Base-by-base conservation (phyloP, 306 rosid genomes). In the Rosa persica region DNA sequence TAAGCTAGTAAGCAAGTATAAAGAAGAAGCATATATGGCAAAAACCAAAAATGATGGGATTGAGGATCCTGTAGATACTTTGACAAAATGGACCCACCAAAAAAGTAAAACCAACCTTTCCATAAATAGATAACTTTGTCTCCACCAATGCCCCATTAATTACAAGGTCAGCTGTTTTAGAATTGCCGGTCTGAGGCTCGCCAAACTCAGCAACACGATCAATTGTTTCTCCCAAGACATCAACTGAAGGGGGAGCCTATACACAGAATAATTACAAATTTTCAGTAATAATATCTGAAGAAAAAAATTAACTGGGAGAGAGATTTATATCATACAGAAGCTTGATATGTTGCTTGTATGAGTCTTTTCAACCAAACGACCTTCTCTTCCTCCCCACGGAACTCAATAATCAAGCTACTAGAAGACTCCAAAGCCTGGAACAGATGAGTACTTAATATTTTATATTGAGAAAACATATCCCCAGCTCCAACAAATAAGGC, bases 271-370 rank as follows among this genome's bases (percentile, higher is more conserved):
- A 19, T 51, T 51, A 19, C 9, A 5, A 55, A 55, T n/a, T 55
- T 7, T 55, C 27, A 55, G 62, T 8, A n/a, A 55, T 19, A 58
- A 60, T 70, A 34, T 78, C 65, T 55, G 76, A 76, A 67, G 49
- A 76, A 25, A 76, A 76, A 43, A 48, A 78, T 76, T 51, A 42
- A 74, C 22, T 52, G 67, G 80, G 42, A 42, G 39, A 22, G 52
- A 44, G 55, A 55, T 75, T 66, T 68, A 70, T 55, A 73, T n/a
- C 85, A 58, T 89, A 95, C 99, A 79, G 99, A 95, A 81, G 99
- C 98, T 87, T 86, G 93, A 85, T 95, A 95, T 62, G 97, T 95
- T 72, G 99, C 99, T 82, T 89, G 90, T 78, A 95, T 47, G 70
- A 95, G 94, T 78, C 91, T 86, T 80, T 89, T 95, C 79, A 87